Percentiles rank a stretch among this genome's conserved stretches.
Conservation (phyloP, 306 rosid species). For the Prunus mira region DNA sequence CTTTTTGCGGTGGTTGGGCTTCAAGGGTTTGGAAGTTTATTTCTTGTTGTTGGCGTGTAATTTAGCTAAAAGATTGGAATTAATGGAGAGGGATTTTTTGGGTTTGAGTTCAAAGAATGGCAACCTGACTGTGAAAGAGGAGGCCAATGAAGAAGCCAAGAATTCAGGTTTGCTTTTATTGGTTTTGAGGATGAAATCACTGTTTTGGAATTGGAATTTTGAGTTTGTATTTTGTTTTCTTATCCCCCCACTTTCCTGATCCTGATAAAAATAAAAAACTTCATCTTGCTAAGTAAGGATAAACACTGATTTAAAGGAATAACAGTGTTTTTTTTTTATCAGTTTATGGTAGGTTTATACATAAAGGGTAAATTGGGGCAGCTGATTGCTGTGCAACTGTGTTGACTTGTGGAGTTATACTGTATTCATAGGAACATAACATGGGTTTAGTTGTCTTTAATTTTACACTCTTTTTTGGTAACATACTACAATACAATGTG, state of each 20-base stretch:
- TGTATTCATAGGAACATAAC: constrained; percentile 20
- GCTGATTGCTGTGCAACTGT: background rate
- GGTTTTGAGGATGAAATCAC: background rate
- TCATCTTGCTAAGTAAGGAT: background rate
- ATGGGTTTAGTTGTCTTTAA: constrained; percentile 35
- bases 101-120: constrained; percentile 50
- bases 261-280: background rate
- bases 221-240: background rate
- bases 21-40: background rate
- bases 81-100: constrained; percentile 75
- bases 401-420: background rate
- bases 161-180: constrained; percentile 45
- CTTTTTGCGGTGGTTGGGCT: background rate
- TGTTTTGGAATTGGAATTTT: constrained; percentile 3
- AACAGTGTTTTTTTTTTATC: background rate
- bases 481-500: constrained; percentile 1
- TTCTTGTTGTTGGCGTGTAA: background rate
- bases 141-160: constrained; percentile 30
- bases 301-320: background rate
- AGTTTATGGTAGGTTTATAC: background rate
- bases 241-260: background rate
- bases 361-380: background rate
- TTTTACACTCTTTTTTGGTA: constrained; percentile 20
- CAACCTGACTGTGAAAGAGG: constrained; percentile 32
- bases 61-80: background rate